These are phyloP conservation scores for Acanthamoeba sp. DNA, from an alignment of 208 protist species.

Conservation along the genomic window DNA sequence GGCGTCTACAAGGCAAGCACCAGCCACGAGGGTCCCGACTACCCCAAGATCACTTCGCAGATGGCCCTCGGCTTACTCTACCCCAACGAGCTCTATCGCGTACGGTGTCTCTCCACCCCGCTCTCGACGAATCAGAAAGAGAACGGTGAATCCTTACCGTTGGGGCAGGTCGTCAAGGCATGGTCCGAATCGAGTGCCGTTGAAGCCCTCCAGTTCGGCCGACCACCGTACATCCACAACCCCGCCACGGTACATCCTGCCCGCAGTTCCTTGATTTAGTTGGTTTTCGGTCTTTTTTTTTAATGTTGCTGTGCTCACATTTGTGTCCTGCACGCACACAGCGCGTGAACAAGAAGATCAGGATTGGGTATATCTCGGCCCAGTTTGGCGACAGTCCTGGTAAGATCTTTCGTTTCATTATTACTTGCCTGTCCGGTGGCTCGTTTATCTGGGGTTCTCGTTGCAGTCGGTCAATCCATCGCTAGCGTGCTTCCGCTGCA, in stretches of 20 bases:
- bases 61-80: not conserved
- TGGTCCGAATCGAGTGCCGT: not conserved
- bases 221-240: not conserved
- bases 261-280: too few relatives aligned
- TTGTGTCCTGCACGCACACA: not conserved
- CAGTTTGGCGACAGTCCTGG: not conserved
- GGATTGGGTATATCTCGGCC: slow-evolving; percentile 1
- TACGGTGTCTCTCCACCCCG: too few relatives aligned
- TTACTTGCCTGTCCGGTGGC: not conserved
- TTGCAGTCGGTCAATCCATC: not conserved
- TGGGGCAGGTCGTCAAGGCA: not conserved
- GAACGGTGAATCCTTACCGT: too few relatives aligned
- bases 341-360: not conserved
- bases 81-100: not conserved
- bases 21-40: not conserved
- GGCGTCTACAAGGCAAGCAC: not conserved
- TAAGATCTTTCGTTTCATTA: not conserved
- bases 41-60: not conserved
- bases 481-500: not conserved
- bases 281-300: not conserved
- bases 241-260: not conserved
- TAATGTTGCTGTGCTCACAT: not conserved
- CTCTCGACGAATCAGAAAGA: too few relatives aligned
- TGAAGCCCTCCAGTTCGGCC: not conserved
- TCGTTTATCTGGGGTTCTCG: too few relatives aligned